Evolutionary conservation across 2,329 filamentous ascomycete species (phyloP).

Genomic region (Cladosporium sp.): DNA sequence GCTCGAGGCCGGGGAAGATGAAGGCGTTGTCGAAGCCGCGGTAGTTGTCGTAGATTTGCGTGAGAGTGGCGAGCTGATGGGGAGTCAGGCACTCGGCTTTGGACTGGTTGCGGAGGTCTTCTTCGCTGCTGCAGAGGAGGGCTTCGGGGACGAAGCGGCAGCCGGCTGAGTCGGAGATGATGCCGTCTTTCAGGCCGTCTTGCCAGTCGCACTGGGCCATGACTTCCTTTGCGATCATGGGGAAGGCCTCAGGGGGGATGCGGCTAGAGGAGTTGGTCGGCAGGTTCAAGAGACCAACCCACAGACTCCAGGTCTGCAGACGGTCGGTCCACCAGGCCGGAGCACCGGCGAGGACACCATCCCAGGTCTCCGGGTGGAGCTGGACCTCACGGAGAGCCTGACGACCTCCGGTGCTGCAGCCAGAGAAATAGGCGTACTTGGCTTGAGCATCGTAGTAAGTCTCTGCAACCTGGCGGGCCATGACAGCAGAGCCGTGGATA

Average conservation of each 20-base stretch:
- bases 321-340: constrained; percentile 50
- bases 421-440: constrained; percentile 51
- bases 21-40: constrained; percentile 38
- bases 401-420: constrained; percentile 57
- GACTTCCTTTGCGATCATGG: constrained; percentile 42
- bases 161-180: constrained; percentile 44
- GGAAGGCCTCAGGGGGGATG: constrained; percentile 42
- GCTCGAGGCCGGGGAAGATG: constrained; percentile 37
- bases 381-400: constrained; percentile 55
- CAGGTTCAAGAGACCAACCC: constrained; percentile 46
- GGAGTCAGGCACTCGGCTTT: constrained; percentile 40
- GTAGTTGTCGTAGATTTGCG: constrained; percentile 41
- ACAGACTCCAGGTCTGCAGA: constrained; percentile 43
- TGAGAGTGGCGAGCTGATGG: constrained; percentile 41
- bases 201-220: constrained; percentile 48
- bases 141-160: constrained; percentile 45
- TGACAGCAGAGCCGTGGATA: constrained; percentile 47
- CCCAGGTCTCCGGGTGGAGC: constrained; percentile 53
- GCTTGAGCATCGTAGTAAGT: constrained; percentile 46
- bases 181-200: constrained; percentile 49
- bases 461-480: constrained; percentile 46
- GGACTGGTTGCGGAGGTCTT: constrained; percentile 20
- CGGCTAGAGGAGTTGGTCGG: constrained; percentile 43
- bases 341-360: constrained; percentile 53
- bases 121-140: constrained; percentile 35